Evolutionary conservation across 352 stramenopile genomes (phyloP), one percentile per base, ranked within the genome.

Genomic region (Phytopythium ostracodes): DNA sequence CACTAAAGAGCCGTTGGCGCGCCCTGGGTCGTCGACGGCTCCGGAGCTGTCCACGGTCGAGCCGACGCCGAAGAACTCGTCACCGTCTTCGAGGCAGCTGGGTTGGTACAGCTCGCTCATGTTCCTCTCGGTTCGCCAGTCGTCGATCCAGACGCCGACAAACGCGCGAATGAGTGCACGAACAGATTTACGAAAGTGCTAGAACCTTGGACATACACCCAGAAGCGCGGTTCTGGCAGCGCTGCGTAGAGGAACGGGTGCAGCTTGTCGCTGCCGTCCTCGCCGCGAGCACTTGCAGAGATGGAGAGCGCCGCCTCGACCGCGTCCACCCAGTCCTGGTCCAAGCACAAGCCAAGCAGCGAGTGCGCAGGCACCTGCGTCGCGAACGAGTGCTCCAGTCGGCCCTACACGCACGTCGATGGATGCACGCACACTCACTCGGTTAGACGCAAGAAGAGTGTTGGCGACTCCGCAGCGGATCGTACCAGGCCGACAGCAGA

Each of bases 301-400:
- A 84, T 70, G 6, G 63, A 68, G 29, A 77, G 42, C 22, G 59
- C 55, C 8, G 58, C 42, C 24, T 70, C 69, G 1, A 77, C 54
- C 0, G 38, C 51, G 11, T 63, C 50, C 24, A 67, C 73, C 75
- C 75, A 84, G n/a, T 14, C 47, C 4, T 78, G 43, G 27, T 81
- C 71, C 9, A 84, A 64, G 24, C 75, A 80, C 29, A 64, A 72
- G 35, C 75, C 73, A 18, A 84, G 58, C 15, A 78, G 64, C 35
- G 81, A 43, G 46, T 84, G 81, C 3, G 68, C 71, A 1, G 75
- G 70, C 9, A 70, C 61, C 25, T 40, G 25, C 25, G 20, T 17
- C 11, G 49, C 27, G 25, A 6, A 27, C 25, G 18, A 17, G 18
- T 25, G 18, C 15, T 47, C 43, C n/a, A 29, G 17, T 6, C 43